These are phyloP conservation scores for Neopestalotiopsis rosae DNA, from an alignment of 2,329 filamentous ascomycete genomes.

Conservation along the genomic window DNA sequence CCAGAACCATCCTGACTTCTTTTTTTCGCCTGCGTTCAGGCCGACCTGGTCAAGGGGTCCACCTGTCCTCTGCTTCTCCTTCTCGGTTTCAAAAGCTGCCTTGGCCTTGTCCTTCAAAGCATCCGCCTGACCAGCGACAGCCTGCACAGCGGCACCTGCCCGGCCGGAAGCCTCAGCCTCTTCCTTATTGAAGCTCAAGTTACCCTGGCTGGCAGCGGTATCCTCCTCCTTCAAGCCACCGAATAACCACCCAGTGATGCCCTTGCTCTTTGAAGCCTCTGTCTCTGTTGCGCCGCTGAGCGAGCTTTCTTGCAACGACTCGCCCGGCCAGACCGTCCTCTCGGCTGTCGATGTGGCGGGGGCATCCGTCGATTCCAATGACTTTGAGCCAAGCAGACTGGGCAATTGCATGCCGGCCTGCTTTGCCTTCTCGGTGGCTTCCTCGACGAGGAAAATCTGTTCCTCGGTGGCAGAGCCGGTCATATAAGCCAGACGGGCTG, in stretches of 20 bases:
- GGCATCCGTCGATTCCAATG: conserved; percentile 20
- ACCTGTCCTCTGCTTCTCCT: conserved; percentile 54
- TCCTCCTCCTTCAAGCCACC: conserved; percentile 44
- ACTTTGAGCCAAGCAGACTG: conserved; percentile 50
- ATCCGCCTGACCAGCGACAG: conserved; percentile 38
- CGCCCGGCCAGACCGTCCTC: conserved; percentile 30
- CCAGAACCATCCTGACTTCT: conserved; percentile 57
- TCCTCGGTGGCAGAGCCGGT: conserved; percentile 61
- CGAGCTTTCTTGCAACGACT: conserved; percentile 27
- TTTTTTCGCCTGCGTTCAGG: conserved; percentile 36
- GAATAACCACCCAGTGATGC: conserved; percentile 43
- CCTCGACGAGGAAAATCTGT: conserved; percentile 62
- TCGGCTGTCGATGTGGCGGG: conserved; percentile 25
- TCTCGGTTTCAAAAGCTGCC: conserved; percentile 53
- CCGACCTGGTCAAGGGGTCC: conserved; percentile 58
- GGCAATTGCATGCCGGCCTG: conserved; percentile 53
- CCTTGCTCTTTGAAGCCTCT: conserved; percentile 27
- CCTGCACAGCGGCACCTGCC: conserved; percentile 32
- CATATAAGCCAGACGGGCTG: conserved; percentile 65
- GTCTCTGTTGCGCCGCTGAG: conserved; percentile 24
- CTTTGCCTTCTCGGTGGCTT: conserved; percentile 56
- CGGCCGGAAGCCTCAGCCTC: conserved; percentile 36
- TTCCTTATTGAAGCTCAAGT: conserved; percentile 34
- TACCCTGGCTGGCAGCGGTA: conserved; percentile 21
- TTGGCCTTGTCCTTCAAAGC: conserved; percentile 45